A percentile compares a stretch with the other conserved stretches of the same genome.
These are phyloP conservation scores for Arachnomyces sp. DNA, from an alignment of 2,329 filamentous ascomycete species.

Conservation along the genomic window DNA sequence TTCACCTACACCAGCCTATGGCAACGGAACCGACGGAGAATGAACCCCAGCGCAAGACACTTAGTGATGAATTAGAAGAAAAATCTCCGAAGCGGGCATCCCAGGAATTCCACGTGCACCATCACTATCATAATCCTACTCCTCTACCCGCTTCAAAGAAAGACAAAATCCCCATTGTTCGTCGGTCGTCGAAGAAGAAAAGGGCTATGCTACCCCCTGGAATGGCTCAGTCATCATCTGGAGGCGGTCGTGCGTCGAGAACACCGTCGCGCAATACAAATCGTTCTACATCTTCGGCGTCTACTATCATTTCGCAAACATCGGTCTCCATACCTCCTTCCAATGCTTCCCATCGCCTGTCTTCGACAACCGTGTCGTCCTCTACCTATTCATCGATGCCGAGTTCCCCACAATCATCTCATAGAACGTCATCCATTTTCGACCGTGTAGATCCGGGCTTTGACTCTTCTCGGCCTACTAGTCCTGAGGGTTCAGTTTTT, in stretches of 20 bases:
- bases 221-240: constrained; percentile 26
- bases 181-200: constrained; percentile 62
- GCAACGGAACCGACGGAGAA: constrained; percentile 19
- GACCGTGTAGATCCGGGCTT: constrained; percentile 59
- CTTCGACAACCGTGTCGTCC: constrained; percentile 52
- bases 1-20: constrained; percentile 69
- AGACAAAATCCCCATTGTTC: constrained; percentile 40
- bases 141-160: constrained; percentile 42
- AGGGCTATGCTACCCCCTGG: constrained; percentile 52
- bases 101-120: constrained; percentile 83
- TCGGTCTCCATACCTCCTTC: constrained; percentile 50
- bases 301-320: constrained; percentile 57
- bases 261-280: constrained; percentile 29
- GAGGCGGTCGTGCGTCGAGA: constrained; percentile 17
- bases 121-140: constrained; percentile 77
- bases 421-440: constrained; percentile 67
- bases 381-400: constrained; percentile 64
- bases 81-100: constrained; percentile 45
- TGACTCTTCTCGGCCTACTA: constrained; percentile 68
- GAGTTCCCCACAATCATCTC: constrained; percentile 71
- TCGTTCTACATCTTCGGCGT: constrained; percentile 38
- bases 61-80: constrained; percentile 64
- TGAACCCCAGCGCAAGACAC: constrained; percentile 42
- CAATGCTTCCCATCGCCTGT: constrained; percentile 49
- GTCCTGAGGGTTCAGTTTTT: constrained; percentile 66